Evolutionary conservation across 176 grass and related monocot genomes (phyloP).

Genomic region (Phragmites australis): DNA sequence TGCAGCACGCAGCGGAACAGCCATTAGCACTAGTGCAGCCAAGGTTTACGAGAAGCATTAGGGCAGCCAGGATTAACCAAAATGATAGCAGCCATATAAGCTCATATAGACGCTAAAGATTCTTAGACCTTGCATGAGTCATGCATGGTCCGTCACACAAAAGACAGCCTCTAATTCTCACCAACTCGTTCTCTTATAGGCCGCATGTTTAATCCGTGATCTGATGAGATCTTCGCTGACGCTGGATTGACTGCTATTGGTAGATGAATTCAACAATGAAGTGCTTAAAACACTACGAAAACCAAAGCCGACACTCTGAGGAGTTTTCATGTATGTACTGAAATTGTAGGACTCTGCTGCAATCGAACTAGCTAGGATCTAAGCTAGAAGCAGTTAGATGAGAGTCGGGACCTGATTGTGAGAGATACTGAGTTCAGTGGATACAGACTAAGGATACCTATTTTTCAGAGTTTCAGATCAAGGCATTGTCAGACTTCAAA

Average conservation of each 20-base stretch:
- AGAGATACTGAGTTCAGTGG: conserved; percentile 14
- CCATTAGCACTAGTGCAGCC: not conserved
- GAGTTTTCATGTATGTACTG: conserved; percentile 9
- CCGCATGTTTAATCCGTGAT: conserved; percentile 28
- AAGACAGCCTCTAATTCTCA: conserved; percentile 39
- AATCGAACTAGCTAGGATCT: conserved; percentile 15
- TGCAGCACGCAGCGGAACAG: not conserved
- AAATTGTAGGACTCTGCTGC: not conserved
- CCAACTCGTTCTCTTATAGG: conserved; percentile 50
- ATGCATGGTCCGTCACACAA: too few relatives aligned
- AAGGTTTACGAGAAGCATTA: not conserved
- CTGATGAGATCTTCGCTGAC: conserved; percentile 41
- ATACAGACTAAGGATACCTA: too few relatives aligned
- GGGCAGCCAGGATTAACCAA: conserved; percentile 10
- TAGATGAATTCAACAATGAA: conserved; percentile 51
- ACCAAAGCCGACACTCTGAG: conserved; percentile 20
- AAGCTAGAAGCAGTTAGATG: conserved; percentile 18
- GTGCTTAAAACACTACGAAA: conserved; percentile 32
- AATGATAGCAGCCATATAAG: conserved; percentile 37
- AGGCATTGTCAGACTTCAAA: not conserved
- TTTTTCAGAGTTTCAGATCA: not conserved
- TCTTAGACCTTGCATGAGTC: conserved; percentile 43
- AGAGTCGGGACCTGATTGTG: conserved; percentile 22
- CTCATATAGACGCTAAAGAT: conserved; percentile 28
- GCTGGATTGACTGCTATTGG: conserved; percentile 36